phyloP scores from a whole-genome alignment of 2,329 filamentous ascomycete species.

The Monilinia vaccinii-corymbosi region DNA sequence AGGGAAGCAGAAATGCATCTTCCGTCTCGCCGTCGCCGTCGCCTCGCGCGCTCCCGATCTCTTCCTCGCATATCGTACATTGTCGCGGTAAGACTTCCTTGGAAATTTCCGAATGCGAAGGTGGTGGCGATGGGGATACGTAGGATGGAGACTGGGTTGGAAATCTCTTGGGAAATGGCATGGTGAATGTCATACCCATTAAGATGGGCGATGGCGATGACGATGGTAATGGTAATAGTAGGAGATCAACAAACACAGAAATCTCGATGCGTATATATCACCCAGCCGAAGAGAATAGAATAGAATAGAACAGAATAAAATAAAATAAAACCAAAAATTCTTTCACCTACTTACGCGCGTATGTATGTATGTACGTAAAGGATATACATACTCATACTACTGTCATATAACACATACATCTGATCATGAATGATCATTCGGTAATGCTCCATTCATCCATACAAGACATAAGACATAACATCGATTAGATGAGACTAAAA shows the following conservation, averaged over 20 bases:
- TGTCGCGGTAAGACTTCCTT: neutral
- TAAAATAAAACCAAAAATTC: too few relatives aligned
- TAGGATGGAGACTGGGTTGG: neutral
- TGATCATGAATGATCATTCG: too few relatives aligned
- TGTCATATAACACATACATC: too few relatives aligned
- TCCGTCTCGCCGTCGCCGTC: slow-evolving; percentile 17
- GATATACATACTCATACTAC: too few relatives aligned
- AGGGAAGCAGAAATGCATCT: slow-evolving; percentile 18
- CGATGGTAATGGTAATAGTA: too few relatives aligned
- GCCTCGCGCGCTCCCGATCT: slow-evolving; percentile 3
- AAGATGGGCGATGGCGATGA: neutral
- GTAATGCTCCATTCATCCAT: too few relatives aligned
- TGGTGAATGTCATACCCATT: neutral
- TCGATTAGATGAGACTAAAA: too few relatives aligned
- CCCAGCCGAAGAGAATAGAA: neutral
- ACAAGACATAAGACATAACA: too few relatives aligned
- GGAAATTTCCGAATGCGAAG: neutral
- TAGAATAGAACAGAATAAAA: too few relatives aligned
- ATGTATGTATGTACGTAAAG: too few relatives aligned
- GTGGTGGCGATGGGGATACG: neutral
- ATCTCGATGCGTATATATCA: neutral
- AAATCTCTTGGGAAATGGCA: neutral
- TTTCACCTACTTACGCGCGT: too few relatives aligned
- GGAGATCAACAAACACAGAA: too few relatives aligned
- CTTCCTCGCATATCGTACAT: slow-evolving; percentile 21